Evolutionary conservation across 106 monocot genomes (phyloP), one percentile per base, ranked within the genome.

Genomic region (Allium cepa): DNA sequence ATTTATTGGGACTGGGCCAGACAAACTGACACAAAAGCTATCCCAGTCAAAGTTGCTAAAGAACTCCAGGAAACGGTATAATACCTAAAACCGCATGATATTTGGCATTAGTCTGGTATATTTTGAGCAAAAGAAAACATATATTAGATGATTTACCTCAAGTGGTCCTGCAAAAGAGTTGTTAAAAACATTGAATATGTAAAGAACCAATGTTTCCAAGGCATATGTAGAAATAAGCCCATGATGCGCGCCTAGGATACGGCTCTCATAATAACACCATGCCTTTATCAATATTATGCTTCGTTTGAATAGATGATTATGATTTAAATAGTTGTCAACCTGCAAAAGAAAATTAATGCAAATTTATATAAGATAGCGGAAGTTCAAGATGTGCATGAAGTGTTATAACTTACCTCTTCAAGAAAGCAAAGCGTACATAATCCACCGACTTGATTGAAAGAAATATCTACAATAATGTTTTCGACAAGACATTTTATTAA

Each of bases 1-100:
- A 76, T 76, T 81, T 17, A 84, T 74, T 58, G 73, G 78, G 57
- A 88, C 79, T 22, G 88, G 88, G 45, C 88, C 88, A 76, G 78
- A 84, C 7, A 97, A 84, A 66, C 92, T 97, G 63, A 97, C 81
- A 80, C 92, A 97, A 47, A 86, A 97, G 50, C 85, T 92, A 11
- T 92, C 92, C 97, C 97, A 97, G 57, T 97, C 97, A 84, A 92
- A 97, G 59, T 92, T 89, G 79, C 97, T 97, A 60, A 97, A 97
- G 69, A 97, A 97, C 78, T 97, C 92, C 59, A 97, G 73, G 79
- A 97, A 97, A 50, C 97, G 92, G 75, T 80, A 97, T 59, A 97
- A 82, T 16, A 97, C 97, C 97, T 97, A 69, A 16, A 83, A 62
- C 17, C 26, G 11, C 50, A 72, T 15, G 68, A 48, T 36, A 36